phyloP scores from a whole-genome alignment of 345 rosid species.

The Acer yangbiense region DNA sequence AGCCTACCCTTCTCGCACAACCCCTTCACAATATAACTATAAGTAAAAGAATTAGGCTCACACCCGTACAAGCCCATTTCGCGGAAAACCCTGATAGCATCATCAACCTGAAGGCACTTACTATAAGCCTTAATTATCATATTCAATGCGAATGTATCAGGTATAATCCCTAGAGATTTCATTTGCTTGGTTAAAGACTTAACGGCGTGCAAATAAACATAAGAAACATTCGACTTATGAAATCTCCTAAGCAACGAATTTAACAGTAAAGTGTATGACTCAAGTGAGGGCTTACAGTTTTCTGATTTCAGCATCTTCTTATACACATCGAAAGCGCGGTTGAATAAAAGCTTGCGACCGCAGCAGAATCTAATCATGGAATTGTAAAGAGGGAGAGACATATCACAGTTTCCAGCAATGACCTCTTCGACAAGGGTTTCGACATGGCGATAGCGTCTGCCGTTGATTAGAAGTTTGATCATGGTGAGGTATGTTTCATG shows the following conservation, averaged over 20 bases:
- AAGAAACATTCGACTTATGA: constrained; percentile 66
- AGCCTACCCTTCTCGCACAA: constrained; percentile 80
- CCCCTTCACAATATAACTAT: constrained; percentile 72
- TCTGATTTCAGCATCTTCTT: constrained; percentile 73
- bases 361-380: constrained; percentile 73
- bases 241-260: constrained; percentile 71
- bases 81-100: constrained; percentile 63
- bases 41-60: constrained; percentile 67
- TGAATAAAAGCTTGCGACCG: constrained; percentile 70
- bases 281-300: constrained; percentile 71
- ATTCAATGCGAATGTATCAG: constrained; percentile 77
- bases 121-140: constrained; percentile 88
- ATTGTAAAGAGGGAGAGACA: constrained; percentile 70
- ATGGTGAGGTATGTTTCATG: constrained; percentile 62
- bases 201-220: constrained; percentile 76
- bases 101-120: constrained; percentile 73
- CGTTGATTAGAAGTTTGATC: constrained; percentile 58
- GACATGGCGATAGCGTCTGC: constrained; percentile 66
- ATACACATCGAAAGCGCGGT: constrained; percentile 79
- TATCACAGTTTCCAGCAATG: constrained; percentile 80
- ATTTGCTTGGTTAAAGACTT: constrained; percentile 81
- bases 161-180: constrained; percentile 80
- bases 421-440: constrained; percentile 82
- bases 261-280: constrained; percentile 66
- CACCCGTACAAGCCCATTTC: constrained; percentile 90